These are phyloP conservation scores for Plasmodium ovale DNA, from an alignment of 169 alveolate genomes.

Conservation along the genomic window DNA sequence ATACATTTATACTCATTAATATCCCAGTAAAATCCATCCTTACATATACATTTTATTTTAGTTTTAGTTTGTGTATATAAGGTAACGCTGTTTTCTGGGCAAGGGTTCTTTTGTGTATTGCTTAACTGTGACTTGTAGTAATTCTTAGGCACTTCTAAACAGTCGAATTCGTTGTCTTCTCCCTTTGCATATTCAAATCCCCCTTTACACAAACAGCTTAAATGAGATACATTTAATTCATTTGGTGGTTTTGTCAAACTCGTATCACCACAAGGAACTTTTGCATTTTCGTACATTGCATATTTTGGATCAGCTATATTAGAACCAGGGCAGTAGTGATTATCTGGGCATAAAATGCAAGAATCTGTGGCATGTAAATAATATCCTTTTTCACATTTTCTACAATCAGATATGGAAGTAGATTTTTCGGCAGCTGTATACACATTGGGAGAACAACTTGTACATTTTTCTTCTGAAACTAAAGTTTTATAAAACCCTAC, in stretches of 20 bases:
- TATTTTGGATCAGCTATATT: slow-evolving; percentile 21
- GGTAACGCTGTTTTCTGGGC: slow-evolving; percentile 83
- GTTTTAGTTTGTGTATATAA: slow-evolving; percentile 44
- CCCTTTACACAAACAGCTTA: slow-evolving; percentile 79
- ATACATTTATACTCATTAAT: slow-evolving; percentile 39
- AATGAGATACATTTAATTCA: slow-evolving; percentile 71
- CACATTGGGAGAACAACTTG: slow-evolving; percentile 69
- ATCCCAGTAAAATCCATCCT: slow-evolving; percentile 60
- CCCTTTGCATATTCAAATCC: slow-evolving; percentile 77
- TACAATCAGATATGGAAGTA: slow-evolving; percentile 71
- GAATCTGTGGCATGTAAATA: slow-evolving; percentile 64
- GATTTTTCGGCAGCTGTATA: slow-evolving; percentile 48
- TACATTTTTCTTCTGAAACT: slow-evolving; percentile 47
- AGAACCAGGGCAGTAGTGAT: slow-evolving; percentile 83
- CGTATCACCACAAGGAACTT: slow-evolving; percentile 72
- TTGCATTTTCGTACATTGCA: slow-evolving; percentile 68
- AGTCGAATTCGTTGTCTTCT: slow-evolving; percentile 66
- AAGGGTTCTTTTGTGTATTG: slow-evolving; percentile 70
- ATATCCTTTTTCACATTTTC: slow-evolving; percentile 79
- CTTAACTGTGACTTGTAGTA: slow-evolving; percentile 75
- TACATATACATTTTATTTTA: slow-evolving; percentile 46
- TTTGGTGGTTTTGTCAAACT: slow-evolving; percentile 78
- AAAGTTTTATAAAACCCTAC: slow-evolving; percentile 42
- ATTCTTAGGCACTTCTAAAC: slow-evolving; percentile 72
- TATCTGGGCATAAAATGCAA: slow-evolving; percentile 79